Base-by-base conservation (phyloP, 2,329 filamentous ascomycete genomes). In the Dothideomycetes sp. region DNA sequence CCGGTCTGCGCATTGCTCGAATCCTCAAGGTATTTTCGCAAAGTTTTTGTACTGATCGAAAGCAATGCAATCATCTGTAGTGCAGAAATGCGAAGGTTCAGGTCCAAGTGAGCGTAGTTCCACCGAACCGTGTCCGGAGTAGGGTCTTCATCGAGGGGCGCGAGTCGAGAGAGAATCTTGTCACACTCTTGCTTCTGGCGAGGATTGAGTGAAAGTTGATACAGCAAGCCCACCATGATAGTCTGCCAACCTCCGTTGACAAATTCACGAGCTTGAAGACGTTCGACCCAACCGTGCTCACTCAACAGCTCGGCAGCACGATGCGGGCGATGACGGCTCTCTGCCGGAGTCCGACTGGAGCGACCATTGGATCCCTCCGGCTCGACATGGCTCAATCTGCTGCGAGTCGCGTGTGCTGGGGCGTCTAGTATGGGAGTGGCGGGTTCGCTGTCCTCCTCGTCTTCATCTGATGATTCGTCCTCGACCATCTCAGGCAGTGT, bases 1-100 rank as follows among this genome's bases (percentile, higher is more conserved):
- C 80, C 78, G 2, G 91, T 98, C 88, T 96, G 95, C 40, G 86
- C 84, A 55, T 89, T 84, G 49, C 83, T 86, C 63, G 88, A 94
- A 47, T 89, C 82, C 51, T 94, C 86, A 70, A 98, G 82, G 57
- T 93, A 94, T 12, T 78, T 80, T 39, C 89, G 80, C 50, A 96
- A 76, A 2, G 83, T 80, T 57, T 86, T 88, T 0, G 91, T 95
- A 54, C 87, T 82, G 42, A 88, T 73, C 2, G 84, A 88, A 46
- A 96, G 69, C 68, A 89, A 80, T 58, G 85, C 86, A 42, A 95
- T 76, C 24, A 93, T 82, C 57, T 95, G 83, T 32, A 98, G 70
- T 16, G 81, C 82, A 49, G 80, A 74, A 27, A 89, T 76, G 11
- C 89, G 83, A 38, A 82, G 67, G 56, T 96, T 95, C 51, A 95